phyloP scores from a whole-genome alignment of 2,329 filamentous ascomycete genomes.

The Clonostachys rhizophaga region DNA sequence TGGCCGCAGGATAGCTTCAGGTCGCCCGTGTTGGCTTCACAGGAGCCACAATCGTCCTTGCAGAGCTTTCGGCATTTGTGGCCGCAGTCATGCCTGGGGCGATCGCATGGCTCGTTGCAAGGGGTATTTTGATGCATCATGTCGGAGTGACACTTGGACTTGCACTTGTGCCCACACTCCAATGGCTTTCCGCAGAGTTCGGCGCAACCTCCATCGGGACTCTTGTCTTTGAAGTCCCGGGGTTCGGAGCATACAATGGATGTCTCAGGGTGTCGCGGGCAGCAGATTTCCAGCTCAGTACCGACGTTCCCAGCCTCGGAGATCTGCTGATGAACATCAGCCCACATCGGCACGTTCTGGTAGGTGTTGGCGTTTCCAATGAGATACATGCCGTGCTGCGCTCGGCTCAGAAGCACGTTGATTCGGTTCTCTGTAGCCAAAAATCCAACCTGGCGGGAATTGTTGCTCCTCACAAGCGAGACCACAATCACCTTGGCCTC shows the following conservation, averaged over 20 bases:
- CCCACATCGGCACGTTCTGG: conserved; percentile 57
- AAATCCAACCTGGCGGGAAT: conserved; percentile 54
- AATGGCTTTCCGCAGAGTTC: conserved; percentile 43
- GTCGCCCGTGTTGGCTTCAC: conserved; percentile 17
- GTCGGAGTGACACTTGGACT: conserved; percentile 39
- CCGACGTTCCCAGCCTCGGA: conserved; percentile 39
- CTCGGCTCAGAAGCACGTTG: conserved; percentile 64
- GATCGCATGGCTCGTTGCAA: conserved; percentile 38
- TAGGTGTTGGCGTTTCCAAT: conserved; percentile 63
- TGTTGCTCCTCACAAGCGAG: conserved; percentile 67
- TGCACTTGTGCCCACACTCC: conserved; percentile 41
- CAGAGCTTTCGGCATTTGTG: conserved; percentile 38
- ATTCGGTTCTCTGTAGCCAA: conserved; percentile 62
- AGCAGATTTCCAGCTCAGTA: conserved; percentile 44
- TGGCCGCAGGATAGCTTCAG: conserved; percentile 38
- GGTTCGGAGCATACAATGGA: conserved; percentile 43
- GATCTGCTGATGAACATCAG: conserved; percentile 49
- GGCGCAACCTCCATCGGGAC: conserved; percentile 60
- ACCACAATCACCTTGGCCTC: conserved; percentile 68
- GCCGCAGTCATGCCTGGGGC: conserved; percentile 31
- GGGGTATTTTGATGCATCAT: conserved; percentile 37
- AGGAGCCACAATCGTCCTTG: conserved; percentile 28
- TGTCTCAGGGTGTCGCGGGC: conserved; percentile 53
- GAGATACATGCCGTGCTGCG: conserved; percentile 68
- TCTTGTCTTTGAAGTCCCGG: conserved; percentile 49